These are phyloP conservation scores for Catharanthus roseus DNA, from an alignment of 257 asterid species.

Conservation along the genomic window DNA sequence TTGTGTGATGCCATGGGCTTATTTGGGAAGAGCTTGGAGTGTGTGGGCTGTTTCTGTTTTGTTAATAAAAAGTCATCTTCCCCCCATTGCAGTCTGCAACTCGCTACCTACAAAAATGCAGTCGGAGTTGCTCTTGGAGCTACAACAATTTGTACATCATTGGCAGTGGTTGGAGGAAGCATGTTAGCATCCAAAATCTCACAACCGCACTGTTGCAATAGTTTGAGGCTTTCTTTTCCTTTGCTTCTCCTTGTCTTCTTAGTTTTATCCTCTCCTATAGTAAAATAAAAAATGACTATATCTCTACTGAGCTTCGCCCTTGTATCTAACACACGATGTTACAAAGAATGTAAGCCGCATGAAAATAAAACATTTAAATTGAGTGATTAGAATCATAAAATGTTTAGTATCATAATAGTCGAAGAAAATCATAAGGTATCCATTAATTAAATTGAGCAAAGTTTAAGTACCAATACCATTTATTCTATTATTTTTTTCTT, in stretches of 20 bases:
- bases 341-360: too few relatives aligned
- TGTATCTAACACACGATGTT: too few relatives aligned
- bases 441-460: too few relatives aligned
- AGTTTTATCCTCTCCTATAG: constrained; percentile 81
- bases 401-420: too few relatives aligned
- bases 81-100: constrained; percentile 27
- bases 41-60: background rate
- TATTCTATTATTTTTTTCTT: too few relatives aligned
- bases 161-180: constrained; percentile 97
- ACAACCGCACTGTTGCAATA: constrained; percentile 86
- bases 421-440: too few relatives aligned
- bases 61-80: background rate
- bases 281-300: too few relatives aligned
- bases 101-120: constrained; percentile 94
- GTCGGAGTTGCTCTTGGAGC: constrained; percentile 90
- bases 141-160: constrained; percentile 62
- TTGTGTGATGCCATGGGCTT: background rate
- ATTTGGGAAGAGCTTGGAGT: background rate
- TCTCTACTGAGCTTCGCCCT: too few relatives aligned
- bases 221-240: constrained; percentile 89
- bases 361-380: too few relatives aligned
- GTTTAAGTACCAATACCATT: too few relatives aligned
- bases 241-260: constrained; percentile 80
- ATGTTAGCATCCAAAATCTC: constrained; percentile 94
- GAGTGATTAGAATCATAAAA: too few relatives aligned